Evolutionary conservation across 257 asterid genomes (phyloP).

Genomic region (Dorcoceras hygrometricum): DNA sequence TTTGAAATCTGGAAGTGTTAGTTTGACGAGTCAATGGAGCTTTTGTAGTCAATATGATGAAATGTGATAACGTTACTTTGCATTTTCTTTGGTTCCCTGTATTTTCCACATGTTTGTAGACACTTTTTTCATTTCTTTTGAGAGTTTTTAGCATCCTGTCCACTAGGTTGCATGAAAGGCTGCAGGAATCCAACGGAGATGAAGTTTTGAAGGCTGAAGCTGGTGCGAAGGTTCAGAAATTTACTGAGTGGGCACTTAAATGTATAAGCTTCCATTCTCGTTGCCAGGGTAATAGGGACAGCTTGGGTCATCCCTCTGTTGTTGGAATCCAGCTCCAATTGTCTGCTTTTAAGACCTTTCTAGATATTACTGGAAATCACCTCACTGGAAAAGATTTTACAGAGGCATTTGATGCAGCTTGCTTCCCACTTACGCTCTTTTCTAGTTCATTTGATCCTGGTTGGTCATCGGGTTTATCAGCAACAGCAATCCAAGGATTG

Average conservation of each 20-base stretch:
- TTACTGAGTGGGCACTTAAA: slow-evolving; percentile 99
- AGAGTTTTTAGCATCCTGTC: slow-evolving; percentile 26
- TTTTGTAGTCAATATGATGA: slow-evolving; percentile 5
- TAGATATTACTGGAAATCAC: slow-evolving; percentile 91
- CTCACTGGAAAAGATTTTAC: slow-evolving; percentile 96
- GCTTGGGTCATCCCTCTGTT: slow-evolving; percentile 66
- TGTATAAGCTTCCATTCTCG: slow-evolving; percentile 98
- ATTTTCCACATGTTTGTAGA: not conserved
- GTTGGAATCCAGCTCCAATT: slow-evolving; percentile 78
- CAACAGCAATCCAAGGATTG: slow-evolving; percentile 88
- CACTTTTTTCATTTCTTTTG: slow-evolving; percentile 7
- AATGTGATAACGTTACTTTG: slow-evolving; percentile 5
- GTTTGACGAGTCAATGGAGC: slow-evolving; percentile 10
- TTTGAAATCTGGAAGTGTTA: not conserved
- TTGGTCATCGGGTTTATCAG: slow-evolving; percentile 97
- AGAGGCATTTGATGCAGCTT: slow-evolving; percentile 99
- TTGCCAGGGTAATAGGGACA: slow-evolving; percentile 82
- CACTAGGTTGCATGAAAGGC: slow-evolving; percentile 86
- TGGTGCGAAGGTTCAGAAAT: slow-evolving; percentile 95
- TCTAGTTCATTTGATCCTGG: slow-evolving; percentile 97
- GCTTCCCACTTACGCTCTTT: slow-evolving; percentile 97
- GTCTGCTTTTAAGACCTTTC: slow-evolving; percentile 90
- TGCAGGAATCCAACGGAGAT: slow-evolving; percentile 93
- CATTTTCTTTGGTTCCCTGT: no score
- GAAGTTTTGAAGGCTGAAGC: slow-evolving; percentile 98